These are phyloP conservation scores for Alloteropsis angusta DNA, from an alignment of 202 grass and related monocot species.

Conservation along the genomic window DNA sequence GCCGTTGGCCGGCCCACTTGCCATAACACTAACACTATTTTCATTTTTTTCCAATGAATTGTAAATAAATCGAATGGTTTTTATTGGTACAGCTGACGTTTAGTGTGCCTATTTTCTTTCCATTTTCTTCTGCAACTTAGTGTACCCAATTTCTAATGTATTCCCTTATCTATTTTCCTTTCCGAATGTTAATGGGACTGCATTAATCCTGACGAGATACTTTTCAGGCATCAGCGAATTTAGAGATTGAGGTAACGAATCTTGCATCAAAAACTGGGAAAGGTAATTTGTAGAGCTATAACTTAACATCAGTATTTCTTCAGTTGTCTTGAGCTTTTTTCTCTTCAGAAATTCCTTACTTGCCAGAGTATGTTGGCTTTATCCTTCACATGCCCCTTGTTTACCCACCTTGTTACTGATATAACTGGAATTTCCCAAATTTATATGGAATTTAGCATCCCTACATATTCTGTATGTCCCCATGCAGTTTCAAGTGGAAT, in stretches of 20 bases:
- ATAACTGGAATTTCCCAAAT: background rate
- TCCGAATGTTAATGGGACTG: background rate
- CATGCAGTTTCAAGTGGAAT: background rate
- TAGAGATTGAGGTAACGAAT: constrained; percentile 99
- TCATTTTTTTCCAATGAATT: background rate
- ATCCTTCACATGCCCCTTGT: background rate
- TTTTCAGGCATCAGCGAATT: constrained; percentile 78
- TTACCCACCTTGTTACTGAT: background rate
- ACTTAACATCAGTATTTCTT: constrained; percentile 12
- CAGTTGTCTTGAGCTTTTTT: constrained; percentile 13
- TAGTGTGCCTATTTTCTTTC: background rate
- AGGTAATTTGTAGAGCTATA: constrained; percentile 43
- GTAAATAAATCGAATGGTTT: background rate
- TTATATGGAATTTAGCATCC: background rate
- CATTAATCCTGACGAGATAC: background rate
- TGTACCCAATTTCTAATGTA: background rate
- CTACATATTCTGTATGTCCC: background rate
- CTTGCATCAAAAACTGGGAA: constrained; percentile 87
- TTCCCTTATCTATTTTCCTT: background rate
- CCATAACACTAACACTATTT: background rate
- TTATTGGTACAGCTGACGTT: background rate
- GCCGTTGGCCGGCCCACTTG: too few species aligned
- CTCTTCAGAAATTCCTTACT: background rate
- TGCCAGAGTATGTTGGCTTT: background rate
- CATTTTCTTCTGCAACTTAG: background rate